Conservation (phyloP, 78 protist species). For the Dictyostelium intermedium region DNA sequence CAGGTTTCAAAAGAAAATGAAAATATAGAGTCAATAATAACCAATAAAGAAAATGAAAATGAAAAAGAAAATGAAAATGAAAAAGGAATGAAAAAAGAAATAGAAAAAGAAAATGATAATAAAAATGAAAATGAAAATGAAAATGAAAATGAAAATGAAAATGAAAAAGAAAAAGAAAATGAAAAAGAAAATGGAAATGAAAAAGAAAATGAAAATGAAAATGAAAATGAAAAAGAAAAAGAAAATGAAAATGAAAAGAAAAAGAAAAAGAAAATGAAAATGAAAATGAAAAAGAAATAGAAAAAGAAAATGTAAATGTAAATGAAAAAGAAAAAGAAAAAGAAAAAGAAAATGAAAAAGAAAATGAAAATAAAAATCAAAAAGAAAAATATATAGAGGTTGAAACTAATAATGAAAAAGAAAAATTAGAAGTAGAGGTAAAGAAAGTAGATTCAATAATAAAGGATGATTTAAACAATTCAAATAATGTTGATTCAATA, state of each 20-base stretch:
- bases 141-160: neutral
- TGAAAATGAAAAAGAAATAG: too few relatives aligned
- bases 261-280: too few relatives aligned
- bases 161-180: neutral
- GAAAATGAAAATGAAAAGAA: neutral
- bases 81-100: too few relatives aligned
- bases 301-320: too few relatives aligned
- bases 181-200: neutral
- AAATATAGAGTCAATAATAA: too few relatives aligned
- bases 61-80: too few relatives aligned
- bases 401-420: neutral
- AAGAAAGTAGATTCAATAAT: neutral
- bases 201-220: neutral
- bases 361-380: too few relatives aligned
- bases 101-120: too few relatives aligned
- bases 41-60: too few relatives aligned
- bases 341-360: too few relatives aligned
- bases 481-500: neutral
- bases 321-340: too few relatives aligned
- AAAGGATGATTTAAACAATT: neutral
- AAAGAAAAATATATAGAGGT: neutral
- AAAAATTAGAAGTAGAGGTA: neutral
- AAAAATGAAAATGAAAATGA: neutral
- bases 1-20: neutral
- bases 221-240: neutral